phyloP scores from a whole-genome alignment of 768 basidiomycete species.

The Clitopilus hobsonii region DNA sequence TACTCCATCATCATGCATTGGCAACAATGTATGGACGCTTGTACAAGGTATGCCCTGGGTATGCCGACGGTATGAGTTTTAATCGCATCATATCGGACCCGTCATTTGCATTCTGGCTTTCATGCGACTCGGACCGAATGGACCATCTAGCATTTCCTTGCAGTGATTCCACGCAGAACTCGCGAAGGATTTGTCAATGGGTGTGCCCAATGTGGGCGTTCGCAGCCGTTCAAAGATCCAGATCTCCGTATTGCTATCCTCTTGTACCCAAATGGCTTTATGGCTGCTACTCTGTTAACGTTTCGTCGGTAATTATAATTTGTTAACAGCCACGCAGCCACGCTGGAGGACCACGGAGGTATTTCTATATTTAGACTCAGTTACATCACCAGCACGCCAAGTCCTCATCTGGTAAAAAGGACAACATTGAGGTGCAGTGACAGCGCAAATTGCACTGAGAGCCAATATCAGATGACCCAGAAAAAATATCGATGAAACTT shows the following conservation, averaged over 20 bases:
- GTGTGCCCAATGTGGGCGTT: background rate
- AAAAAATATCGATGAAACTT: background rate
- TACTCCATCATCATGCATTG: background rate
- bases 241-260: background rate
- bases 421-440: background rate
- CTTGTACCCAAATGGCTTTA: background rate
- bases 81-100: background rate
- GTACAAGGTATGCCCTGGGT: background rate
- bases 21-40: background rate
- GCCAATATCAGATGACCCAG: background rate
- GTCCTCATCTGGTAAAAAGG: background rate
- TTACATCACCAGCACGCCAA: background rate
- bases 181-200: background rate
- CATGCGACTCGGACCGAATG: background rate
- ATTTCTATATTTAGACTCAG: background rate
- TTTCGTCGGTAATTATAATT: background rate
- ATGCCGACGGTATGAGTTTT: background rate
- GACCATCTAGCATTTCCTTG: background rate
- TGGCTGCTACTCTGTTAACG: background rate
- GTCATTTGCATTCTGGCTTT: too few species aligned
- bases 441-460: too few species aligned
- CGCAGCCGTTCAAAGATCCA: background rate
- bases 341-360: background rate
- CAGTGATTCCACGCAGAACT: background rate
- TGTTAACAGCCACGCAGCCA: background rate